These are phyloP conservation scores for Globisporangium nodosum DNA, from an alignment of 352 stramenopile genomes.

Conservation along the genomic window DNA sequence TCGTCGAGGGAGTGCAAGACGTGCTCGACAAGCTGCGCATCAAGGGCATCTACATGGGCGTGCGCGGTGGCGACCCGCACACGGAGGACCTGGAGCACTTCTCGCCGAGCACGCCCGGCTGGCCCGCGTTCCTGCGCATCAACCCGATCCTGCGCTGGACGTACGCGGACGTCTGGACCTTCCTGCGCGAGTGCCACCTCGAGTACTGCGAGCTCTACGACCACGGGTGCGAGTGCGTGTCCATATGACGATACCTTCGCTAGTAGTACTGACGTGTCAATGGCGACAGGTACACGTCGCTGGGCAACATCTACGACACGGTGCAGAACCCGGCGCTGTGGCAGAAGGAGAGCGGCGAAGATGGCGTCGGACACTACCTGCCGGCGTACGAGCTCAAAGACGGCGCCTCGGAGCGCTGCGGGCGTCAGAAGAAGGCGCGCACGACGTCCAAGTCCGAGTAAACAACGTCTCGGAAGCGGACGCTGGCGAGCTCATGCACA, in stretches of 20 bases:
- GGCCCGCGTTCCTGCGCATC: constrained; percentile 96
- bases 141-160: constrained; percentile 97
- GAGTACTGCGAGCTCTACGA: constrained; percentile 91
- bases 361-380: constrained; percentile 57
- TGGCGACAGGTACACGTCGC: constrained; percentile 75
- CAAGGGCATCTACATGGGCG: constrained; percentile 89
- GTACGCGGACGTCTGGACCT: constrained; percentile 94
- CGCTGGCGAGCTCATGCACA: too few relatives aligned
- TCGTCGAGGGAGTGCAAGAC: constrained; percentile 90
- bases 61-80: constrained; percentile 91
- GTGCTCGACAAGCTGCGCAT: constrained; percentile 83
- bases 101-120: constrained; percentile 79
- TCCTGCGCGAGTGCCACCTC: constrained; percentile 82
- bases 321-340: constrained; percentile 91
- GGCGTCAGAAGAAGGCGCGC: constrained; percentile 68
- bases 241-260: not conserved
- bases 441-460: constrained; percentile 52
- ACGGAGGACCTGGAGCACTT: constrained; percentile 84
- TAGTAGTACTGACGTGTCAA: not conserved
- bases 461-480: too few relatives aligned
- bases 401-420: constrained; percentile 62
- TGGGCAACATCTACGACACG: constrained; percentile 94
- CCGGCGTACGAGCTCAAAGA: constrained; percentile 68
- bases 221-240: constrained; percentile 46
- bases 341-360: constrained; percentile 42